A percentile compares a stretch with the other conserved stretches of the same genome.
Conservation (phyloP, 2,329 filamentous ascomycete species). For the Cordyceps militaris region DNA sequence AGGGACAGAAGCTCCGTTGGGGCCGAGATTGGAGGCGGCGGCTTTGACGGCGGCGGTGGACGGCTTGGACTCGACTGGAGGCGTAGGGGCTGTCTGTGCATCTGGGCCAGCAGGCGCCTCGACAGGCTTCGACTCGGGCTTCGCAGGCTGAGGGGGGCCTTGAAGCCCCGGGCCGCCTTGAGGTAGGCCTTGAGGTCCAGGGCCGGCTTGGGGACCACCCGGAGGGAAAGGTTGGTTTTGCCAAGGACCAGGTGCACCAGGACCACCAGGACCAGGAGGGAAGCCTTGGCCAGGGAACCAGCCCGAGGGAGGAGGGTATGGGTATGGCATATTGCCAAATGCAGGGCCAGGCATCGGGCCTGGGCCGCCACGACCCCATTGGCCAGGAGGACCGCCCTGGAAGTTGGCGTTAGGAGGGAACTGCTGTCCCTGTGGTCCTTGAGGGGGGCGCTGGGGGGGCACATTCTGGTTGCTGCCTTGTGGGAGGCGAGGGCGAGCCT, state of each 20-base stretch:
- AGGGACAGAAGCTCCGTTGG: conserved; percentile 24
- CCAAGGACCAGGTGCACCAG: conserved; percentile 43
- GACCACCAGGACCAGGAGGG: conserved; percentile 38
- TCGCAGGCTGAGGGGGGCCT: conserved; percentile 29
- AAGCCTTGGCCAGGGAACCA: conserved; percentile 80
- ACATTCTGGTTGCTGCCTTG: conserved; percentile 26
- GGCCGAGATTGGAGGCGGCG: conserved; percentile 36
- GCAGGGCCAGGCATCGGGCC: conserved; percentile 52
- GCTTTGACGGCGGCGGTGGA: conserved; percentile 36
- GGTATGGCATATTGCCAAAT: conserved; percentile 60
- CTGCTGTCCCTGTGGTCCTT: conserved; percentile 31
- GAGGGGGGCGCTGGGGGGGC: conserved; percentile 19
- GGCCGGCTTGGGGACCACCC: conserved; percentile 42
- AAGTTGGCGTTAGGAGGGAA: conserved; percentile 42
- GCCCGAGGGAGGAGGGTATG: conserved; percentile 65
- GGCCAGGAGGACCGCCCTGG: conserved; percentile 43
- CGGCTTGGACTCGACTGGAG: conserved; percentile 63
- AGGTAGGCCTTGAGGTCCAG: conserved; percentile 27
- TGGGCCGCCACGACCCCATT: conserved; percentile 48
- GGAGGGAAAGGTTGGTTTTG: conserved; percentile 52
- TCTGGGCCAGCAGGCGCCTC: conserved; percentile 37
- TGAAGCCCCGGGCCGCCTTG: conserved; percentile 19
- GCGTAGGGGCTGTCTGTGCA: conserved; percentile 54
- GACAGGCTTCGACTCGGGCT: conserved; percentile 29
- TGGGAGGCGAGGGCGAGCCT: conserved; percentile 35